These are phyloP conservation scores for Scleroderma bovista DNA, from an alignment of 768 basidiomycete genomes.

Conservation along the genomic window DNA sequence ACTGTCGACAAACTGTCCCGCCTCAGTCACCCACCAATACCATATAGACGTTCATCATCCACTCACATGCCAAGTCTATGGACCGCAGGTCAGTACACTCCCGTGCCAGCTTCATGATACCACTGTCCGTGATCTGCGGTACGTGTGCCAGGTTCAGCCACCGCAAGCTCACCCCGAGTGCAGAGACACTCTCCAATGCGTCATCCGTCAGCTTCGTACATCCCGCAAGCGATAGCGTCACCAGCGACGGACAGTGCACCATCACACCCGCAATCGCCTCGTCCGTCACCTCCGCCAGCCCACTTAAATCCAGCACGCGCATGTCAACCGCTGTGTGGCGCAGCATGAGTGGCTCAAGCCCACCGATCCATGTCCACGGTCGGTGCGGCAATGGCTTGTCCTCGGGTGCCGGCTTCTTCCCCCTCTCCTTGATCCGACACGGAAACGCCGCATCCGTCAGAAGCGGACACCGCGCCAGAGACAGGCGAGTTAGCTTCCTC, in stretches of 20 bases:
- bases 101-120: constrained; percentile 61
- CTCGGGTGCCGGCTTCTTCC: constrained; percentile 16
- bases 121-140: constrained; percentile 72
- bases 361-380: constrained; percentile 56
- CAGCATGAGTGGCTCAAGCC: constrained; percentile 57
- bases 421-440: constrained; percentile 32
- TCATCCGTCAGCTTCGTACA: constrained; percentile 72
- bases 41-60: constrained; percentile 6
- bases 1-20: constrained; percentile 62
- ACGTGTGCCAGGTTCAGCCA: constrained; percentile 79
- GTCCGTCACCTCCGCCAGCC: constrained; percentile 67
- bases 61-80: constrained; percentile 83
- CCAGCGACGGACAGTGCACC: constrained; percentile 67
- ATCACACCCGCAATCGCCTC: constrained; percentile 71
- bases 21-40: constrained; percentile 11
- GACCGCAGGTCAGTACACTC: constrained; percentile 70
- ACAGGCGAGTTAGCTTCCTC: constrained; percentile 68
- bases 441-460: constrained; percentile 83
- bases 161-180: constrained; percentile 71
- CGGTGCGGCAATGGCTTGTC: constrained; percentile 53
- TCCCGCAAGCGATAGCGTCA: constrained; percentile 71
- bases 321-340: constrained; percentile 67
- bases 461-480: constrained; percentile 70
- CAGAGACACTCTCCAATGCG: constrained; percentile 60
- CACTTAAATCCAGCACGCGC: constrained; percentile 72